These are phyloP conservation scores for Verbena officinalis DNA, from an alignment of 257 asterid species.

Conservation along the genomic window DNA sequence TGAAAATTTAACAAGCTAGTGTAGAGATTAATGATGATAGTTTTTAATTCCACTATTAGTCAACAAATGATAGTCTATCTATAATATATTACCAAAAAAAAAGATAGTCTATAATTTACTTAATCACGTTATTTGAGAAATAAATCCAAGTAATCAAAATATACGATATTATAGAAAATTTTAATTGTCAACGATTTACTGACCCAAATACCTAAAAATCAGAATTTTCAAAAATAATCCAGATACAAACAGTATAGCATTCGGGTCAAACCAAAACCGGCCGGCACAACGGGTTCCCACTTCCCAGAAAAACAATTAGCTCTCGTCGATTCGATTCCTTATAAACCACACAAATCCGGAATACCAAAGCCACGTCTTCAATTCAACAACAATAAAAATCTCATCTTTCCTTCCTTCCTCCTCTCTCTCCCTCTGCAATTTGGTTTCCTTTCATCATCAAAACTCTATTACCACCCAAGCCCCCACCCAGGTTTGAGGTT, in stretches of 20 bases:
- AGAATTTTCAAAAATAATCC: not conserved
- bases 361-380: conserved; percentile 30
- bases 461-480: conserved; percentile 9
- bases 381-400: conserved; percentile 32
- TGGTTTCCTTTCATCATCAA: conserved; percentile 11
- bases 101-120: no score
- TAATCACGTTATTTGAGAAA: no score
- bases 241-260: conserved; percentile 23
- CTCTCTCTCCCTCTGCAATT: conserved; percentile 16
- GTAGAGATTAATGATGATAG: no score
- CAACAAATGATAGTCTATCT: no score
- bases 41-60: no score
- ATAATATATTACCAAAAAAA: no score
- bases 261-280: conserved; percentile 33
- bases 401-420: conserved; percentile 11
- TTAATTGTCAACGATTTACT: no score
- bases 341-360: conserved; percentile 44
- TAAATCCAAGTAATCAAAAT: no score
- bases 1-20: no score
- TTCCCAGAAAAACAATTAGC: conserved; percentile 11
- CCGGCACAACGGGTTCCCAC: conserved; percentile 28
- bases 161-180: no score
- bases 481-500: conserved; percentile 39
- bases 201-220: not conserved
- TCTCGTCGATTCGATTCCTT: conserved; percentile 25